These are phyloP conservation scores for Ustilago cynodontis DNA, from an alignment of 1,284 basidiomycete genomes.

Conservation along the genomic window DNA sequence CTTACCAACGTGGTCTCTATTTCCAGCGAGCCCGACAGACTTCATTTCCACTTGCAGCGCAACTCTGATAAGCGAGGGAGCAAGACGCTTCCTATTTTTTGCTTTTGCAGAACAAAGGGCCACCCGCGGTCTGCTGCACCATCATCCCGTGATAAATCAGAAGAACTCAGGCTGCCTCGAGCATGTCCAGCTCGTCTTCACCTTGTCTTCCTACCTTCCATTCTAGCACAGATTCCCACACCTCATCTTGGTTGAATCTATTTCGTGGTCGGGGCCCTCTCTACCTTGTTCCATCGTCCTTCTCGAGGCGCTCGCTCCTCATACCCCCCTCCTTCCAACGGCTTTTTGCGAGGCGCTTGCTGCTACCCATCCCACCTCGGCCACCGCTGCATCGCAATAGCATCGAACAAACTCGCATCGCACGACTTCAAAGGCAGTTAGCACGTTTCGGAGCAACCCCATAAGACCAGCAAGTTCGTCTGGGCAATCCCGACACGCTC, in stretches of 20 bases:
- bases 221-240: background rate
- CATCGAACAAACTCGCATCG: background rate
- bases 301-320: background rate
- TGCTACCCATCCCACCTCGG: too few relatives aligned
- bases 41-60: slow-evolving; percentile 2
- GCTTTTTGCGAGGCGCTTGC: too few relatives aligned
- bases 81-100: background rate
- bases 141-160: background rate
- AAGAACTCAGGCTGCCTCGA: background rate
- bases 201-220: background rate
- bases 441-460: background rate
- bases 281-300: background rate
- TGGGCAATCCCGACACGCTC: background rate
- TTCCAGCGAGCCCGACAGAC: background rate
- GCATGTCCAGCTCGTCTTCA: background rate
- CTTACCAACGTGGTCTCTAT: background rate
- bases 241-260: background rate
- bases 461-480: background rate
- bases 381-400: background rate
- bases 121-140: background rate
- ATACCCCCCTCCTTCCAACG: background rate
- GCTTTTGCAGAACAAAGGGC: background rate
- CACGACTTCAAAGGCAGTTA: background rate
- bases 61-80: background rate
- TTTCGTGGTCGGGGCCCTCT: background rate